These are phyloP conservation scores for Leucocoprinus sp. DNA, from an alignment of 768 basidiomycete species.

Conservation along the genomic window DNA sequence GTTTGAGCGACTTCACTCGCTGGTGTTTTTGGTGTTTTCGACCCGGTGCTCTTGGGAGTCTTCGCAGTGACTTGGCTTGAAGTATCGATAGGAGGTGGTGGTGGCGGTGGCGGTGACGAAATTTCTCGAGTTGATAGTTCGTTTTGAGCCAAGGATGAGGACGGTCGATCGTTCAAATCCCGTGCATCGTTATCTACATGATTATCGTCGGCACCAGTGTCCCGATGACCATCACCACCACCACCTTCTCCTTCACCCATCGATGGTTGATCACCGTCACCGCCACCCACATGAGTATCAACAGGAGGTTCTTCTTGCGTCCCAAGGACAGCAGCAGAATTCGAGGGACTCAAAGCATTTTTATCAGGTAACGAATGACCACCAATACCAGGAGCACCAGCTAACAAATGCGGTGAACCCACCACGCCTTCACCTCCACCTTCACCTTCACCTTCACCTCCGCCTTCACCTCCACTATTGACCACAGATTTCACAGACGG, in stretches of 20 bases:
- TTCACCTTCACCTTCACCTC: conserved; percentile 6
- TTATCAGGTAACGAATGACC: conserved; percentile 17
- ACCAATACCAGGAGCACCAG: conserved; percentile 19
- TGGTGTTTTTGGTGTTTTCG: conserved; percentile 10
- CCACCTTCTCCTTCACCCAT: conserved; percentile 12
- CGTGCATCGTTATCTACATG: neutral
- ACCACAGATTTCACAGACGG: conserved; percentile 17
- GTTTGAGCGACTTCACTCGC: neutral
- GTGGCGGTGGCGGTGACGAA: conserved; percentile 2
- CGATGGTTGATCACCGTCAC: conserved; percentile 6
- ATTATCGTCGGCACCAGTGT: neutral
- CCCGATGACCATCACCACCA: conserved; percentile 8
- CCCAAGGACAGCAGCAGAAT: no score
- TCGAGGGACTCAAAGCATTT: conserved; percentile 24
- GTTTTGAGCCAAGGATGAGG: neutral
- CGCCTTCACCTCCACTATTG: conserved; percentile 11
- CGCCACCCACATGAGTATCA: conserved; percentile 7
- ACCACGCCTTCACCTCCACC: conserved; percentile 9
- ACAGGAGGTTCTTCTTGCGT: conserved; percentile 16
- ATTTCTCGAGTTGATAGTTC: conserved; percentile 1
- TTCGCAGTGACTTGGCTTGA: neutral
- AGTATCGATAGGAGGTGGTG: conserved; percentile 8
- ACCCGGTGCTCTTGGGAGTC: conserved; percentile 6
- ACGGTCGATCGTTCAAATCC: neutral
- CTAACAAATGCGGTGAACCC: conserved; percentile 3